Evolutionary conservation across 2,329 filamentous ascomycete species (phyloP).

Genomic region (Paradendryphiella salina): DNA sequence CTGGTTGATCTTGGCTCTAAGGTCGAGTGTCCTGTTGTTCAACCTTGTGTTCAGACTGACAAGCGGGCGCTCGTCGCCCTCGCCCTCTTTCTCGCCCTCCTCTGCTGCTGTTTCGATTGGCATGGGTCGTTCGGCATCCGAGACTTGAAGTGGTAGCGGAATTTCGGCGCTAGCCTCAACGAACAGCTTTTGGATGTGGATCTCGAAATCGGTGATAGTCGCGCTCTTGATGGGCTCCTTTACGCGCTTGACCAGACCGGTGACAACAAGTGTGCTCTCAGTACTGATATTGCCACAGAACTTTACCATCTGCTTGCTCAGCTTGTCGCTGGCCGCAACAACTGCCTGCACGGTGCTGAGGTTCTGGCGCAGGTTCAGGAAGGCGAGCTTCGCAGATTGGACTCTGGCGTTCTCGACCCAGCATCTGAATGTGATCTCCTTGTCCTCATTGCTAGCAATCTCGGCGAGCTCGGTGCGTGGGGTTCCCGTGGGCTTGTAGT

Average conservation of each 20-base stretch:
- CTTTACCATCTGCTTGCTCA: conserved; percentile 91
- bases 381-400: conserved; percentile 89
- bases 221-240: conserved; percentile 88
- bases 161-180: conserved; percentile 68
- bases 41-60: conserved; percentile 83
- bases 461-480: conserved; percentile 62
- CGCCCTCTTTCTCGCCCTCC: conserved; percentile 55
- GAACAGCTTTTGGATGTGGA: conserved; percentile 86
- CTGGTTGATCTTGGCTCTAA: conserved; percentile 87
- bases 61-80: conserved; percentile 63
- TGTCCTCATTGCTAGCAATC: conserved; percentile 42
- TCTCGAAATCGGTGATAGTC: conserved; percentile 75
- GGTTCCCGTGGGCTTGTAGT: conserved; percentile 56
- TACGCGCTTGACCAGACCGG: conserved; percentile 79
- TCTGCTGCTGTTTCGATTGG: conserved; percentile 54
- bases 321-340: conserved; percentile 62
- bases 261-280: conserved; percentile 81
- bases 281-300: conserved; percentile 74
- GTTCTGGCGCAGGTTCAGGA: conserved; percentile 79
- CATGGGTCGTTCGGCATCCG: conserved; percentile 56
- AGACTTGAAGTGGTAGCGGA: conserved; percentile 63
- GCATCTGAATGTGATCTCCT: conserved; percentile 70
- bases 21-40: conserved; percentile 90
- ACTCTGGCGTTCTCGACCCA: conserved; percentile 86
- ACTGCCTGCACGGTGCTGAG: conserved; percentile 83